Base-by-base conservation (phyloP, 306 rosid genomes). In the Psophocarpus tetragonolobus region DNA sequence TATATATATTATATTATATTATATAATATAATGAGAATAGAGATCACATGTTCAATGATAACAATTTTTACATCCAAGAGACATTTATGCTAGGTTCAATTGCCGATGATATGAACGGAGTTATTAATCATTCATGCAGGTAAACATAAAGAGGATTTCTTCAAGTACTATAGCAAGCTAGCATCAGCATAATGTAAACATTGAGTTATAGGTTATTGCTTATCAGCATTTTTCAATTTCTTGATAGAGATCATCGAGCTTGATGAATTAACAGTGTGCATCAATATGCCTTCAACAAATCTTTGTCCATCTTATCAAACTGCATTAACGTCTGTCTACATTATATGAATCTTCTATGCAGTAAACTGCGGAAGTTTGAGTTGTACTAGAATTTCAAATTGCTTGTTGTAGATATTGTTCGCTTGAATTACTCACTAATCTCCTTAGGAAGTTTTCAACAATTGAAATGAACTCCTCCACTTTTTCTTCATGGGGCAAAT, bases 401-500 rank as follows among this genome's bases (percentile, higher is more conserved):
- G 51, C 78, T 1, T 79, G n/a, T 68, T 54, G 89, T 68, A 82
- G 56, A 53, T 27, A 42, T 65, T 81, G 89, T 81, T 90, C 56
- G 17, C 50, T 76, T 35, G 87, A 76, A 64, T 78, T 81, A 26
- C 67, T 74, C 21, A 86, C 85, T 83, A 85, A 70, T 47, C 58
- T 85, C 2, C 65, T 85, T 53, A 92, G 85, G 84, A 94, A 94
- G 80, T 82, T 94, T 73, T 90, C 87, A 83, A 90, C 97, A 50
- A 90, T 53, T 50, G 92, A 83, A 48, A 88, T 66, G 77, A 94
- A 92, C 71, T 92, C 97, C 14, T 90, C 88, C 74, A 83, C 89
- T 78, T 90, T 94, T 87, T 94, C 98, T 88, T 94, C 97, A 18
- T 92, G 97, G 6, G 97, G 97, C 76, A 92, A 77, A 87, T 94